Evolutionary conservation across 495 filamentous ascomycete genomes (phyloP).

Genomic region (Neurospora africana): DNA sequence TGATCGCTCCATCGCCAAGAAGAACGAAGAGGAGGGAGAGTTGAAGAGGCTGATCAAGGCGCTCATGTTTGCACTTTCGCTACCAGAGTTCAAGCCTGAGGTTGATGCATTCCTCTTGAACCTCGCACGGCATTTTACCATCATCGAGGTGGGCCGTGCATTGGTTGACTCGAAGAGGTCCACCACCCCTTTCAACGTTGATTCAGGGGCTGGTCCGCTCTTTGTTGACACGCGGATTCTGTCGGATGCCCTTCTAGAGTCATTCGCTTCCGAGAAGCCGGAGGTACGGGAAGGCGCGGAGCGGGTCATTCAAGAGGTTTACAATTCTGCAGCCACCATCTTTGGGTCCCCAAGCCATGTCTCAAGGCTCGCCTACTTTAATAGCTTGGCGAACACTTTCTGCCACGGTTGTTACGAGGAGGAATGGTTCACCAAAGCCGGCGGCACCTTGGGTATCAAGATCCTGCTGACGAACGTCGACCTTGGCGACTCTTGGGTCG

Average conservation of each 20-base stretch:
- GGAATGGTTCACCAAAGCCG: conserved; percentile 95
- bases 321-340: conserved; percentile 66
- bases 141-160: conserved; percentile 79
- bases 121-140: conserved; percentile 76
- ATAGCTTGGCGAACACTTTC: conserved; percentile 66
- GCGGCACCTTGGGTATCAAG: conserved; percentile 81
- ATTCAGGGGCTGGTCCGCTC: conserved; percentile 75
- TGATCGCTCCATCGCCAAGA: conserved; percentile 75
- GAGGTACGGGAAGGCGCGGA: conserved; percentile 79
- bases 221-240: conserved; percentile 76
- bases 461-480: conserved; percentile 68
- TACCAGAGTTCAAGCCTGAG: conserved; percentile 65
- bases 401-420: conserved; percentile 92
- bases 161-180: conserved; percentile 64
- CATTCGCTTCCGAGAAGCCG: conserved; percentile 68
- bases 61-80: conserved; percentile 71
- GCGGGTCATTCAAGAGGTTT: conserved; percentile 61
- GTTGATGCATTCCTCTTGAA: conserved; percentile 65
- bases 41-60: conserved; percentile 83
- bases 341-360: conserved; percentile 66
- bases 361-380: conserved; percentile 68
- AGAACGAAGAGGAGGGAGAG: conserved; percentile 65
- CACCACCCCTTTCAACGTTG: conserved; percentile 66
- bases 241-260: conserved; percentile 79
- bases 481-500: conserved; percentile 74